Percentiles rank a stretch among this genome's conserved stretches.
Evolutionary conservation across 345 rosid species (phyloP).

Genomic region (Angophora floribunda): DNA sequence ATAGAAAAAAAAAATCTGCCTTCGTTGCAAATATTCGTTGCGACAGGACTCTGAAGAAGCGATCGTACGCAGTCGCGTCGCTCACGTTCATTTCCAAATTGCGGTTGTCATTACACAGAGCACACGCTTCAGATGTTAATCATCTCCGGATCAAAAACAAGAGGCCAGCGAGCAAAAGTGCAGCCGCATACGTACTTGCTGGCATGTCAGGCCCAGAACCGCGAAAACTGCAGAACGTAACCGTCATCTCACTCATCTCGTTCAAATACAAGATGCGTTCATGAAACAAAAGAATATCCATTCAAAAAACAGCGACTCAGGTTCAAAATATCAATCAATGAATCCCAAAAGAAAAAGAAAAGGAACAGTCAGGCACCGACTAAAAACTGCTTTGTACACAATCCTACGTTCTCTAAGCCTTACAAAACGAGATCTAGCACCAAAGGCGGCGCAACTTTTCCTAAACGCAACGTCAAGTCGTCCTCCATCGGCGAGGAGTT

Average conservation of each 20-base stretch:
- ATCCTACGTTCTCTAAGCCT: background rate
- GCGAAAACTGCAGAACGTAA: background rate
- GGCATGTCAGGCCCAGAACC: background rate
- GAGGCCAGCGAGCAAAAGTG: background rate
- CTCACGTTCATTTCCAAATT: background rate
- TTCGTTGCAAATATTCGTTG: background rate
- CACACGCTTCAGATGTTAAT: background rate
- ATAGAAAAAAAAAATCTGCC: background rate
- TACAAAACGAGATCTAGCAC: background rate
- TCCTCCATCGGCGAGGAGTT: slow-evolving; percentile 57
- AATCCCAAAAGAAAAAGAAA: background rate
- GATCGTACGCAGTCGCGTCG: background rate
- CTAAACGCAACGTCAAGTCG: slow-evolving; percentile 51
- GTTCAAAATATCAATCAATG: background rate
- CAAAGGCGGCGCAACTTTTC: slow-evolving; percentile 12
- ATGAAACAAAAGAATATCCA: background rate
- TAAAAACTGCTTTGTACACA: background rate
- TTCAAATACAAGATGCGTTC: background rate
- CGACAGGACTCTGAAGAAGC: background rate
- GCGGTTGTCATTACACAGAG: background rate
- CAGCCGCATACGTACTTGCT: background rate
- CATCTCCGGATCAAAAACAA: background rate
- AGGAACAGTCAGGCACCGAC: background rate
- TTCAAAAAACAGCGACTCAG: background rate
- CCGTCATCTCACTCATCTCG: background rate